Base-by-base conservation (phyloP, 495 filamentous ascomycete genomes). In the Podospora didyma region DNA sequence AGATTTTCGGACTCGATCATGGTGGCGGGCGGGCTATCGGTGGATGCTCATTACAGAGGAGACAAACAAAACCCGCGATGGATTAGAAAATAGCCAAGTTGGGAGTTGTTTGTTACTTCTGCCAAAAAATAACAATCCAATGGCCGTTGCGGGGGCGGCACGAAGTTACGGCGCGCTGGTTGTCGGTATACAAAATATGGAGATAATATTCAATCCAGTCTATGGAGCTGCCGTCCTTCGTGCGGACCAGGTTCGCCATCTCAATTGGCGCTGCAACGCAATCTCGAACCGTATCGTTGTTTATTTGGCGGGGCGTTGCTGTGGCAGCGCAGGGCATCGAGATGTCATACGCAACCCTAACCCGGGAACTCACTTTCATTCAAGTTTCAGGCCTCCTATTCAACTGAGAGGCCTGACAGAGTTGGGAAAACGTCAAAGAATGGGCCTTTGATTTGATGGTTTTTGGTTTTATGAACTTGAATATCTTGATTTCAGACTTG, bases 1-100 rank as follows among this genome's bases (percentile, higher is more conserved):
- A 97, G 76, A 73, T 89, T 93, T 54, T 87, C 83, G 53, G 82
- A 70, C 67, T 95, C 91, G 85, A 94, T 94, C 72, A 75, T 76
- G 31, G 35, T 65, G 51, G 45, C 46, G 46, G 48, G 41, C 48
- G 46, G 48, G 41, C 48, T 12, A 19, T 44, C 21, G 28, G 20
- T 2, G 20, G 17, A 23, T 20, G 39, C 39, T 39, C 28, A 41
- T 41, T 39, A 42, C 14, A 42, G 39, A 37, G 34, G 34, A 7
- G 34, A 2, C 34, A 16, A 7, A 42, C 14, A 17, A 16, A 17
- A 42, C 5, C 14, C n/a, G 12, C 12, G 39, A 17, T 16, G 39
- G 39, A 42, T 5, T 5, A 4, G 12, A 41, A 42, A 14, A 37
- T n/a, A n/a, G n/a, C n/a, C n/a, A 37, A 37, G 34, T 48, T 48